Conservation (phyloP, 1,139 yeast genomes). For the Magnusiomyces tetraspermus region DNA sequence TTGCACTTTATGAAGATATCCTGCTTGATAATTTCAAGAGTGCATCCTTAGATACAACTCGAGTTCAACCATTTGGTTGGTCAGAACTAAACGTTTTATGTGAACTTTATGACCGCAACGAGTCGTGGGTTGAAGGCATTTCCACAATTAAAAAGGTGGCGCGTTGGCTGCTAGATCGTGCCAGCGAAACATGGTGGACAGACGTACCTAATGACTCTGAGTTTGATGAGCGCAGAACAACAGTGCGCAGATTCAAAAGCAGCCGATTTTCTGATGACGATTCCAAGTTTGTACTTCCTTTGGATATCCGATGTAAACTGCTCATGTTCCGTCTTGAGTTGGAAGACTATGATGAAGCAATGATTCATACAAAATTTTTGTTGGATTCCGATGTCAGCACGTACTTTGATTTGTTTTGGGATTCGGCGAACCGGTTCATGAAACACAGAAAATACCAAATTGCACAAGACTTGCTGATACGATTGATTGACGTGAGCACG, state of each 20-base stretch:
- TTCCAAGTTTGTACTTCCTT: constrained; percentile 45
- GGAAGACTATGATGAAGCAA: constrained; percentile 59
- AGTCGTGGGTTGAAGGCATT: constrained; percentile 56
- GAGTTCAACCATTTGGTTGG: constrained; percentile 55
- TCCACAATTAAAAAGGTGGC: constrained; percentile 59
- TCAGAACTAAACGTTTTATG: constrained; percentile 76
- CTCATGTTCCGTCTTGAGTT: constrained; percentile 64
- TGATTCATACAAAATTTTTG: constrained; percentile 55
- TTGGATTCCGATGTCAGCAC: constrained; percentile 48
- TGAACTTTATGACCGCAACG: constrained; percentile 64
- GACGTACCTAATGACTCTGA: constrained; percentile 68
- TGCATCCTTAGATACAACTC: constrained; percentile 17
- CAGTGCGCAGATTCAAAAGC: constrained; percentile 15
- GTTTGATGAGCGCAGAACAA: constrained; percentile 53
- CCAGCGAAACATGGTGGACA: constrained; percentile 75
- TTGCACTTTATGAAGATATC: constrained; percentile 53
- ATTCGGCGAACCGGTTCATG: constrained; percentile 67
- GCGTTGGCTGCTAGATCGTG: constrained; percentile 74
- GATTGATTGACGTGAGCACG: constrained; percentile 25
- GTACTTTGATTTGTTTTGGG: constrained; percentile 62
- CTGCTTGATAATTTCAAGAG: constrained; percentile 20
- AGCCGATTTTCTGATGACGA: constrained; percentile 16
- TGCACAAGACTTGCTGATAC: constrained; percentile 3
- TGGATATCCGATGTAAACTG: constrained; percentile 76
- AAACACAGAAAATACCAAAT: constrained; percentile 59